A percentile compares a stretch with the other conserved stretches of the same genome.
Conservation (phyloP, 768 basidiomycete genomes). For the Suillus decipiens region DNA sequence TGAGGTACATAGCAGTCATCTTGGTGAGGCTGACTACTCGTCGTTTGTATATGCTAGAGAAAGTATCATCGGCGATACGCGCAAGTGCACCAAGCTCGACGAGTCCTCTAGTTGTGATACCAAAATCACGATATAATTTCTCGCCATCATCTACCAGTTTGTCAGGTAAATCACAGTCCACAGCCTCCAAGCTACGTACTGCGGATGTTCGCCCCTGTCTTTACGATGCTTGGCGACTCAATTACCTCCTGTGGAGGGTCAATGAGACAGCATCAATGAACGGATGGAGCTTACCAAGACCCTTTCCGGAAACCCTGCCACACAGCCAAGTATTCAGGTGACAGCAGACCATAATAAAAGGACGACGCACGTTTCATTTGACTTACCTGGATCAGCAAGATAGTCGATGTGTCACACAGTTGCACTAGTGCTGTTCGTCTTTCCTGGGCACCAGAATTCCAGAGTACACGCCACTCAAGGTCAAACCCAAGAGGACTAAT, state of each 20-base stretch:
- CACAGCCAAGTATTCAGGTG: neutral
- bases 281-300: conserved; percentile 33
- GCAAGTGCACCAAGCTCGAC: conserved; percentile 51
- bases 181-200: conserved; percentile 32
- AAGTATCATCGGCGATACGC: conserved; percentile 38
- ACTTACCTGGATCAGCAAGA: conserved; percentile 50
- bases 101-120: conserved; percentile 41
- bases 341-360: neutral
- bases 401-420: conserved; percentile 42
- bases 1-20: conserved; percentile 45
- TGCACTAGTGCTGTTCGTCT: conserved; percentile 48
- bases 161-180: neutral
- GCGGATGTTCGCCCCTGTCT: conserved; percentile 50
- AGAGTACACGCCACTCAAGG: conserved; percentile 48
- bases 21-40: conserved; percentile 44
- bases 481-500: conserved; percentile 51
- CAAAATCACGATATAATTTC: conserved; percentile 50
- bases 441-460: conserved; percentile 32
- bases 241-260: conserved; percentile 37
- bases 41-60: conserved; percentile 35
- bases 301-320: conserved; percentile 44
- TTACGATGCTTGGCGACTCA: conserved; percentile 40
- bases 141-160: conserved; percentile 43
- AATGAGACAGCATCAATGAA: conserved; percentile 5
- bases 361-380: conserved; percentile 44